Evolutionary conservation across 192 early-diverging fungal genomes (phyloP), one percentile per base, ranked within the genome.

Genomic region (Borealophlyctis nickersoniae): DNA sequence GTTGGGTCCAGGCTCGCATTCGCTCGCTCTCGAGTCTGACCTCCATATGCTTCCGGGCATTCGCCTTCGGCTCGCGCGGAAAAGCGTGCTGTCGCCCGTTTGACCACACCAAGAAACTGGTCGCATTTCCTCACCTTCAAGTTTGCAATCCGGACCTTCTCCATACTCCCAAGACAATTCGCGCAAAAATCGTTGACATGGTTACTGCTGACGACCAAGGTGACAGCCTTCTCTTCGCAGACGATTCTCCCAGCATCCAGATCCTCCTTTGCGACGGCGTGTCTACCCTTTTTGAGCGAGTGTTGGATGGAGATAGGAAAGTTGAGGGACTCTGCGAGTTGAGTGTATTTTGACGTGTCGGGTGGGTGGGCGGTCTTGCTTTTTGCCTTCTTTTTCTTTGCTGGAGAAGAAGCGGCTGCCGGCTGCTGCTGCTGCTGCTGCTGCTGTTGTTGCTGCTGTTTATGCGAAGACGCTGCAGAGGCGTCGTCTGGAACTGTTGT

Each of bases 271-370:
- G 69, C 69, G 28, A 70, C 55, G 23, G 69, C 58, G 48, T 70
- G 62, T 19, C 69, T 53, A 31, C 69, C 69, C 49, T 64, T 70
- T 55, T 31, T 39, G 49, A 57, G 55, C 28, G 69, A 70, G 59
- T 13, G 11, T 22, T 59, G 61, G 56, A 70, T 35, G 23, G 28
- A 58, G 55, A 70, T 64, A 28, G 69, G 69, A 54, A 53, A 64
- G 0, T 30, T 28, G 0, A n/a, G 23, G 2, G 9, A 29, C 22
- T 62, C 60, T 26, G 63, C 67, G 4, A 69, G 48, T 4, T 27
- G 33, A 2, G 50, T 55, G 33, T 56, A 69, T n/a, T 50, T n/a
- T 24, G 52, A 36, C 23, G 61, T 59, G 51, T 69, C 60, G 3
- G 45, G 28, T 11, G 19, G 27, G 32, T 26, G 11, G 24, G 30